Percentiles rank a stretch among this genome's conserved stretches.
Conservation (phyloP, 179 eudicot genomes). For the Sideroxylon spinosum region DNA sequence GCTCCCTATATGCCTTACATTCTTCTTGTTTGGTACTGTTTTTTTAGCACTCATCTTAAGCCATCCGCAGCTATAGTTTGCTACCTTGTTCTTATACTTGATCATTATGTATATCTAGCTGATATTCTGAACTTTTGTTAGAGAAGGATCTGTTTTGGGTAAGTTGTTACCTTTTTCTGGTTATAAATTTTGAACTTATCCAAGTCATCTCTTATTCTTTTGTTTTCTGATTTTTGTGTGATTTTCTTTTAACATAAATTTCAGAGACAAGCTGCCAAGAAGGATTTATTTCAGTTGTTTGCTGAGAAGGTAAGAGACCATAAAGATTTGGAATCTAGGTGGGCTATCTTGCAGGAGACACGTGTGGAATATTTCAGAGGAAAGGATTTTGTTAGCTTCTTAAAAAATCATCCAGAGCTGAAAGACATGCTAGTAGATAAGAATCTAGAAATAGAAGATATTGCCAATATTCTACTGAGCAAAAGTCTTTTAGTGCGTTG, state of each 20-base stretch:
- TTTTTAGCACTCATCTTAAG: background rate
- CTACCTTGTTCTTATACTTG: background rate
- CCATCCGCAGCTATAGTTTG: background rate
- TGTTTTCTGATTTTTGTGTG: background rate
- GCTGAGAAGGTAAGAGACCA: constrained; percentile 95
- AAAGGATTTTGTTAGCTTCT: constrained; percentile 78
- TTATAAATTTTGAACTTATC: constrained; percentile 4
- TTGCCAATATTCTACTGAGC: constrained; percentile 62
- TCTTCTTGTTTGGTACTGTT: background rate
- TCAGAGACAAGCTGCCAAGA: constrained; percentile 80
- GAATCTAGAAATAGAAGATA: constrained; percentile 70
- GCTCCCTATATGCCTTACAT: background rate
- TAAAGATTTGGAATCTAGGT: constrained; percentile 86
- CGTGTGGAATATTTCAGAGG: constrained; percentile 98
- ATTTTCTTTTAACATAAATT: background rate
- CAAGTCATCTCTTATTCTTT: background rate
- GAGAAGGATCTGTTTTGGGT: too few relatives aligned
- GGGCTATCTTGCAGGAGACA: constrained; percentile 98
- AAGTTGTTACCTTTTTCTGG: background rate
- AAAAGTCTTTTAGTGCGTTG: constrained; percentile 88
- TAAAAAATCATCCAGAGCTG: constrained; percentile 73
- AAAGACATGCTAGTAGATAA: constrained; percentile 71
- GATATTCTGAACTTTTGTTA: too few relatives aligned
- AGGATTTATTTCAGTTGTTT: constrained; percentile 72
- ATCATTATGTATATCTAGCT: too few relatives aligned